Evolutionary conservation across 352 stramenopile species (phyloP).

Genomic region (Pythium diclinum): DNA sequence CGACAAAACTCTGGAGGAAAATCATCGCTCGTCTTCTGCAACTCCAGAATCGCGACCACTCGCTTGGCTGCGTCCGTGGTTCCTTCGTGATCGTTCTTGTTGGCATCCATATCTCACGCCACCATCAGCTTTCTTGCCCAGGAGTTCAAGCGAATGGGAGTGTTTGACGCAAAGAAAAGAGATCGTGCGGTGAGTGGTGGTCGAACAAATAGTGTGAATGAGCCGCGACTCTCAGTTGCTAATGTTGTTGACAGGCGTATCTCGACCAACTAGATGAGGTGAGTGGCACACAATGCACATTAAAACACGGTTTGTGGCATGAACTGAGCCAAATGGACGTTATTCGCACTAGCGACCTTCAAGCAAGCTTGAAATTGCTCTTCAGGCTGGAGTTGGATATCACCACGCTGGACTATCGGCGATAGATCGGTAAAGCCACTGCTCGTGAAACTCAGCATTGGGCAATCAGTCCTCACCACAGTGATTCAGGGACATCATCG

Average conservation of each 20-base stretch:
- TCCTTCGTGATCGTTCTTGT: neutral
- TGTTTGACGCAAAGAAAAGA: conserved; percentile 13
- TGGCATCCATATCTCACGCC: neutral
- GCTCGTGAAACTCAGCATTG: no score
- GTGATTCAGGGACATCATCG: conserved; percentile 26
- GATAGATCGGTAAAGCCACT: conserved; percentile 26
- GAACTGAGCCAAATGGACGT: neutral
- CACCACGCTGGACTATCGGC: conserved; percentile 34
- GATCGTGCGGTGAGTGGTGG: conserved; percentile 11
- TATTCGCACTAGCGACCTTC: conserved; percentile 1
- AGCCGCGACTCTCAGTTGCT: neutral
- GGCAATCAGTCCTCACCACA: neutral
- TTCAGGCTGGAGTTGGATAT: conserved; percentile 32
- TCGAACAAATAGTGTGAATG: neutral
- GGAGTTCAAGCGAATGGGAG: conserved; percentile 12
- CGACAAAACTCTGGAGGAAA: conserved; percentile 39
- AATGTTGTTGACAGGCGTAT: neutral
- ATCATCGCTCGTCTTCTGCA: conserved; percentile 61
- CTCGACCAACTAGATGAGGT: neutral
- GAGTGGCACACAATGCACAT: neutral
- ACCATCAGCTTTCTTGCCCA: conserved; percentile 11
- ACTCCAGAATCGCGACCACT: conserved; percentile 28
- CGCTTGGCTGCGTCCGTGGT: conserved; percentile 28
- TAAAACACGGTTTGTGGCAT: neutral
- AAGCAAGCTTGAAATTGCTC: conserved; percentile 3